Evolutionary conservation across 2,329 filamentous ascomycete genomes (phyloP).

Genomic region (Sporothrix globosa): DNA sequence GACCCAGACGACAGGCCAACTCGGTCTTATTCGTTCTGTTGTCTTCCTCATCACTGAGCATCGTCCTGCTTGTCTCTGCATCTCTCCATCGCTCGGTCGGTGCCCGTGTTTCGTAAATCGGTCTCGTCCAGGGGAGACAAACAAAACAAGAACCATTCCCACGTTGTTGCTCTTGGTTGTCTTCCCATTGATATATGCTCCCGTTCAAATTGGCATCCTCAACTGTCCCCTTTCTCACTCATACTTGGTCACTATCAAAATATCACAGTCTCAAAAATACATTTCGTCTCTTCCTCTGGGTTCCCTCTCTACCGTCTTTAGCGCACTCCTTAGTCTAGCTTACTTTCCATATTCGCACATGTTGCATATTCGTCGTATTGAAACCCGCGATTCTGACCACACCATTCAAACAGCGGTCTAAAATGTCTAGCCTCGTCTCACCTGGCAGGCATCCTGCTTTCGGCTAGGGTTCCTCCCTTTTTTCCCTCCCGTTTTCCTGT

Average conservation of each 20-base stretch:
- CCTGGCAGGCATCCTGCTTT: conserved; percentile 1
- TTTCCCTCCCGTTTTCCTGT: background rate
- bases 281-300: background rate
- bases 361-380: conserved; percentile 10
- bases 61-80: background rate
- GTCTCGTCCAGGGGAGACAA: background rate
- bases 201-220: background rate
- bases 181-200: background rate
- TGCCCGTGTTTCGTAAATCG: conserved; percentile 19
- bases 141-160: background rate
- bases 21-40: background rate
- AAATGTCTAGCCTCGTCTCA: conserved; percentile 20
- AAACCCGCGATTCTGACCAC: conserved; percentile 4
- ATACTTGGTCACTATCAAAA: no score
- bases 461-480: background rate
- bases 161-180: background rate
- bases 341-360: background rate
- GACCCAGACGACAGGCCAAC: background rate
- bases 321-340: background rate
- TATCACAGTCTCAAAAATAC: no score
- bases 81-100: conserved; percentile 3
- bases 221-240: background rate
- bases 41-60: background rate
- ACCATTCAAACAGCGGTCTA: conserved; percentile 19
- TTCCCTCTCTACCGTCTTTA: no score